A percentile compares a stretch with the other conserved stretches of the same genome.
These are phyloP conservation scores for Mycosphaerella arachidis DNA, from an alignment of 2,329 filamentous ascomycete species.

Conservation along the genomic window DNA sequence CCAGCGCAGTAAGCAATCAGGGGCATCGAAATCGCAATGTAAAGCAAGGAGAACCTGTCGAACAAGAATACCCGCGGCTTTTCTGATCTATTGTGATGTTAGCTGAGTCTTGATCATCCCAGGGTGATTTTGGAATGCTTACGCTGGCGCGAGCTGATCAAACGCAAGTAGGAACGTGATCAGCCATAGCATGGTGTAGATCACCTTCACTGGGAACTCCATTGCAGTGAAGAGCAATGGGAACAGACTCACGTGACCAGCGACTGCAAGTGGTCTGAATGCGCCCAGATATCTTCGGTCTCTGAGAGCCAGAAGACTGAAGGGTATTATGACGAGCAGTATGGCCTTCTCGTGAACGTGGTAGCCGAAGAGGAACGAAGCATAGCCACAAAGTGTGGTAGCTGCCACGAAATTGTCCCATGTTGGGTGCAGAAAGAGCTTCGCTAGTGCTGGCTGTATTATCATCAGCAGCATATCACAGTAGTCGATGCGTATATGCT, in stretches of 20 bases:
- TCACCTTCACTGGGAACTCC: slow-evolving; percentile 89
- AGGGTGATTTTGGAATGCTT: slow-evolving; percentile 28
- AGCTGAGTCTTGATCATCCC: background rate
- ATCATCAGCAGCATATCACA: background rate
- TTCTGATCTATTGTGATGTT: slow-evolving; percentile 52
- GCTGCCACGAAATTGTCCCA: slow-evolving; percentile 89
- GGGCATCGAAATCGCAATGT: slow-evolving; percentile 84
- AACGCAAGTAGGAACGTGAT: slow-evolving; percentile 80
- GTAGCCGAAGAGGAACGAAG: slow-evolving; percentile 96
- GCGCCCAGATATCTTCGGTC: slow-evolving; percentile 87
- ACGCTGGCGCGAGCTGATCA: slow-evolving; percentile 78
- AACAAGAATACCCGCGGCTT: slow-evolving; percentile 81
- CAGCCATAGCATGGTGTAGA: slow-evolving; percentile 91
- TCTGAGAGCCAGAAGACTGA: slow-evolving; percentile 84
- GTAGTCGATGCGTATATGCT: slow-evolving; percentile 16
- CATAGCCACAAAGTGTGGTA: slow-evolving; percentile 88
- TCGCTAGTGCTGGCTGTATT: slow-evolving; percentile 64
- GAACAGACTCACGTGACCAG: slow-evolving; percentile 92
- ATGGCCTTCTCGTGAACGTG: slow-evolving; percentile 98
- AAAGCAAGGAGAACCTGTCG: slow-evolving; percentile 83
- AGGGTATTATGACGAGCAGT: slow-evolving; percentile 87
- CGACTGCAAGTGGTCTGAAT: slow-evolving; percentile 85
- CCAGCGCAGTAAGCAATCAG: slow-evolving; percentile 85
- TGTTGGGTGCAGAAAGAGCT: slow-evolving; percentile 72
- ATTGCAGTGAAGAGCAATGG: slow-evolving; percentile 86